A percentile compares a stretch with the other conserved stretches of the same genome.
Conservation (phyloP, 305 asterid species). For the Coffea humblotiana region DNA sequence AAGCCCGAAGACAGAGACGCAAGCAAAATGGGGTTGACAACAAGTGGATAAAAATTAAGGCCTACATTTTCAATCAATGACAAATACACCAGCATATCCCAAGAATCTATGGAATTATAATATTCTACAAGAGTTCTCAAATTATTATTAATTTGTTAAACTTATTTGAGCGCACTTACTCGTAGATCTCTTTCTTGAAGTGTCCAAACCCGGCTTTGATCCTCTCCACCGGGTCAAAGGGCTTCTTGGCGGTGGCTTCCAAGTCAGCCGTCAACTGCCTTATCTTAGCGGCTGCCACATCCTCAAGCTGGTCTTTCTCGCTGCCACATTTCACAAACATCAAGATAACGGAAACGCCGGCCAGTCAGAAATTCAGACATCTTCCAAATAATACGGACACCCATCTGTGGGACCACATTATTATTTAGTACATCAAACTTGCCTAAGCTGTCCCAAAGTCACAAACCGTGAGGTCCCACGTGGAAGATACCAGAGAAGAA, state of each 20-base stretch:
- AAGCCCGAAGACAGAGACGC: neutral
- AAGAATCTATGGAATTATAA: conserved; percentile 38
- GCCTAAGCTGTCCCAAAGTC: neutral
- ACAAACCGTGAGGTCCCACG: conserved; percentile 23
- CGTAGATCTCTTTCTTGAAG: conserved; percentile 73
- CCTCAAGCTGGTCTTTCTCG: conserved; percentile 62
- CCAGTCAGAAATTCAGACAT: conserved; percentile 9
- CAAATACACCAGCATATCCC: conserved; percentile 39
- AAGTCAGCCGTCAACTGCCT: conserved; percentile 62
- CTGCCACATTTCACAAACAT: conserved; percentile 28
- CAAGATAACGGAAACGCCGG: conserved; percentile 12
- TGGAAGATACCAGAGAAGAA: neutral
- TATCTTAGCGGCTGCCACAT: conserved; percentile 62
- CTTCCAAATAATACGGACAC: no score
- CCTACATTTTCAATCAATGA: neutral
- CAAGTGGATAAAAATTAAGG: neutral
- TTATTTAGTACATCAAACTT: no score
- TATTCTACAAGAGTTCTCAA: neutral
- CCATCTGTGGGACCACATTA: conserved; percentile 25
- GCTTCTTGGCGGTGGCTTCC: conserved; percentile 30
- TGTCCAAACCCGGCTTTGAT: conserved; percentile 65
- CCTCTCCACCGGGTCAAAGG: conserved; percentile 56
- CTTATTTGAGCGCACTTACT: conserved; percentile 40
- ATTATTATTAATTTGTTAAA: no score
- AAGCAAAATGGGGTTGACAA: neutral